Conservation (phyloP, 441 rosid species). For the Hura crepitans region DNA sequence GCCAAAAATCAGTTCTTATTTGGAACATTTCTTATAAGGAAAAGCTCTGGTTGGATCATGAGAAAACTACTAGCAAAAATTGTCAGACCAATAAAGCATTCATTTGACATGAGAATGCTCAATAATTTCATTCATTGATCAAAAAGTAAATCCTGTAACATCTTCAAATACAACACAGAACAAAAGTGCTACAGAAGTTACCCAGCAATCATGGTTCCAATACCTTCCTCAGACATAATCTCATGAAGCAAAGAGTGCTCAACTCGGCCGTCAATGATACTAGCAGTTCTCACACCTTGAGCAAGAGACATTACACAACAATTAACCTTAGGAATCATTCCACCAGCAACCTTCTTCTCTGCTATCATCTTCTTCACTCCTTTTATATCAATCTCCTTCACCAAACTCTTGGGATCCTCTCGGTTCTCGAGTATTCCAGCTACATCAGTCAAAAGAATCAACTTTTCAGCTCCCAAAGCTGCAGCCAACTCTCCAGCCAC, state of each 20-base stretch:
- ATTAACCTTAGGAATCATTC: constrained; percentile 91
- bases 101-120: too few relatives aligned
- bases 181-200: constrained; percentile 9
- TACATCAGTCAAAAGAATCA: constrained; percentile 78
- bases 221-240: constrained; percentile 85
- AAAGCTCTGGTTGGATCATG: too few relatives aligned
- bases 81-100: too few relatives aligned
- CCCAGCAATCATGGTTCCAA: constrained; percentile 88
- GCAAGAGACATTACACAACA: constrained; percentile 81
- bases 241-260: constrained; percentile 79
- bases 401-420: constrained; percentile 63
- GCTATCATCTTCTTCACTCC: constrained; percentile 78
- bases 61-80: too few relatives aligned
- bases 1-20: too few relatives aligned
- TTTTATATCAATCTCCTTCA: constrained; percentile 75
- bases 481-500: constrained; percentile 95
- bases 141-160: too few relatives aligned
- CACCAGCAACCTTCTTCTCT: constrained; percentile 75
- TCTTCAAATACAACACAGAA: too few relatives aligned
- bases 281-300: constrained; percentile 83
- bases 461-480: constrained; percentile 86
- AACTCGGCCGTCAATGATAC: constrained; percentile 83
- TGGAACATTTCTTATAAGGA: too few relatives aligned
- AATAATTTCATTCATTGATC: too few relatives aligned
- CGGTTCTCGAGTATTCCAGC: constrained; percentile 71